Conservation (phyloP, 768 basidiomycete species). For the Suillus ampliporus region DNA sequence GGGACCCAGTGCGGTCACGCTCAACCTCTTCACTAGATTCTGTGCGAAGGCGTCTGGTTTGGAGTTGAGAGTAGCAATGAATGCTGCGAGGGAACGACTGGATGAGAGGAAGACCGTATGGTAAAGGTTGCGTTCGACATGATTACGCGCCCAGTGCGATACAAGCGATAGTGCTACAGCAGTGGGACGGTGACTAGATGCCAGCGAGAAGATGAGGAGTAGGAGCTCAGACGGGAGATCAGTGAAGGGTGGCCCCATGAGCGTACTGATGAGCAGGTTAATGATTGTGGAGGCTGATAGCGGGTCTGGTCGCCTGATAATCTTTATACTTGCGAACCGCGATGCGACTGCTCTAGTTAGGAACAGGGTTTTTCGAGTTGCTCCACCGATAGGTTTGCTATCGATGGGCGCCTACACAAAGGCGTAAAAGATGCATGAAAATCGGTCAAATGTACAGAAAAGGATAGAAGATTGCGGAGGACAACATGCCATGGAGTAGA, state of each 20-base stretch:
- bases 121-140: conserved; percentile 43
- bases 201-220: conserved; percentile 42
- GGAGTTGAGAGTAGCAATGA: conserved; percentile 30
- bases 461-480: neutral
- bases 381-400: neutral
- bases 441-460: neutral
- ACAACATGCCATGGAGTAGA: neutral
- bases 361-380: neutral
- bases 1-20: conserved; percentile 43
- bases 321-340: neutral
- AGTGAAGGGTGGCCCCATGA: conserved; percentile 17
- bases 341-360: neutral
- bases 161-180: conserved; percentile 42
- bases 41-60: conserved; percentile 31
- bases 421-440: neutral
- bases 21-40: conserved; percentile 37
- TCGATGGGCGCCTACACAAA: neutral
- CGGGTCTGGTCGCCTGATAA: neutral
- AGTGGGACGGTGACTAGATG: conserved; percentile 35
- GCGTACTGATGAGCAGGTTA: neutral
- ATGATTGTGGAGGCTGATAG: neutral
- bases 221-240: conserved; percentile 41
- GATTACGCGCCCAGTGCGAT: conserved; percentile 37
- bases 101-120: conserved; percentile 43
- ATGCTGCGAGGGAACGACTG: conserved; percentile 35